Base-by-base conservation (phyloP, 1,139 yeast species). In the Debaryomyces robertsiae region DNA sequence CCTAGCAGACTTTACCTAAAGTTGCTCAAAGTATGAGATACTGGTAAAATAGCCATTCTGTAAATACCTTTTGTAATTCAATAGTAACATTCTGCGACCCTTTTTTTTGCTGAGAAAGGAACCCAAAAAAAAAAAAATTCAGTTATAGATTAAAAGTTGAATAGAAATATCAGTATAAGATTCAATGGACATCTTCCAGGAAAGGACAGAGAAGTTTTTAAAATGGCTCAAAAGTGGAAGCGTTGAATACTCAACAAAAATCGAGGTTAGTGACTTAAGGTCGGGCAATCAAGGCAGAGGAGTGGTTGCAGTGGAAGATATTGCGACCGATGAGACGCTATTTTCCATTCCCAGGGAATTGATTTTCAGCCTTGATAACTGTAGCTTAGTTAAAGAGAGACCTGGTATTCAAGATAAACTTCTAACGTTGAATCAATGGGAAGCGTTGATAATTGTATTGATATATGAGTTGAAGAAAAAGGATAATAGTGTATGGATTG, bases 221-320 rank as follows among this genome's bases (percentile, higher is more conserved):
- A 27, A 53, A 1, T 86, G 95, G 95, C 65, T 88, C 25, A 44
- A 50, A 6, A 46, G 47, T 0, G 62, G 69, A 4, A 79, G 74
- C 1, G 75, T 76, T 9, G 55, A 50, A 13, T 60, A 87, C 4
- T 77, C 87, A 1, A 67, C 78, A 2, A 82, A 83, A 46, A 65
- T 89, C 9, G 53, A 61, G 15, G 67, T 91, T 6, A 72, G 67
- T 2, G 96, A 91, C 59, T 69, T 78, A 36, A 68, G 95, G 36
- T 43, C 51, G 1, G 50, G 57, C 9, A 65, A 74, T 35, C 90
- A 87, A 60, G 98, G 98, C 11, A 73, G 97, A 29, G 95, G 94
- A 6, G 60, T 93, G 9, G 60, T 83, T 7, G 95, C 97, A 0
- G 45, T 54, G 1, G 77, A 76, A 25, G 82, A 81, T 49, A 84